Evolutionary conservation across 768 basidiomycete genomes (phyloP).

Genomic region (Suillus placidus): DNA sequence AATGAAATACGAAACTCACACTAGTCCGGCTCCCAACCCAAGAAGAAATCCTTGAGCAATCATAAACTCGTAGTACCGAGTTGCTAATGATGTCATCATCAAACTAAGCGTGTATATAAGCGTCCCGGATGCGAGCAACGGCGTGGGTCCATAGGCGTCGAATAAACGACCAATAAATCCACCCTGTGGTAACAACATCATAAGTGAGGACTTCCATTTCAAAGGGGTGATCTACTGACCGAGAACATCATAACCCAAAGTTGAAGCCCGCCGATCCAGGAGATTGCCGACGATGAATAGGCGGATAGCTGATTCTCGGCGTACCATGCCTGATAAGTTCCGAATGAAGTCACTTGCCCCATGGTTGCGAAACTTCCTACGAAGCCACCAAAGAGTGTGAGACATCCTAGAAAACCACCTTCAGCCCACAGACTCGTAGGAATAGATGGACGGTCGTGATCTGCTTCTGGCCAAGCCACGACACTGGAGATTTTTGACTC

Average conservation of each 20-base stretch:
- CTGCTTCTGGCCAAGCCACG: not conserved
- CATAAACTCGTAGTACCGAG: conserved; percentile 10
- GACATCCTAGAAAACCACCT: conserved; percentile 6
- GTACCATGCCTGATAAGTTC: conserved; percentile 66
- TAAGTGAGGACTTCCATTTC: conserved; percentile 12
- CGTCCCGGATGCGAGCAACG: conserved; percentile 52
- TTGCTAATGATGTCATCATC: conserved; percentile 55
- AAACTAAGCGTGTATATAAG: conserved; percentile 48
- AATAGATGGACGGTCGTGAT: not conserved
- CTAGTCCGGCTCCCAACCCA: conserved; percentile 4
- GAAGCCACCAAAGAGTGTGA: conserved; percentile 43
- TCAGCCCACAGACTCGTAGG: conserved; percentile 5
- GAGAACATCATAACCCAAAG: conserved; percentile 65
- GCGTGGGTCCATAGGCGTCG: conserved; percentile 54
- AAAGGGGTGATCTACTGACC: conserved; percentile 37
- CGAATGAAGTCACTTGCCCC: conserved; percentile 66
- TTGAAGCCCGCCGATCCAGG: conserved; percentile 65
- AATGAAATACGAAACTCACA: not conserved
- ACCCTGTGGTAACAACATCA: conserved; percentile 45
- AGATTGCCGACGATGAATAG: conserved; percentile 53
- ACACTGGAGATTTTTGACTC: not conserved
- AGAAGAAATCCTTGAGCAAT: conserved; percentile 10
- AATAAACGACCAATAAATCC: conserved; percentile 55
- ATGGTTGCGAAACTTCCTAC: conserved; percentile 61
- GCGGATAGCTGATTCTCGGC: conserved; percentile 51